These are phyloP conservation scores for Aspergillus sp. DNA, from an alignment of 2,329 filamentous ascomycete species.

Conservation along the genomic window DNA sequence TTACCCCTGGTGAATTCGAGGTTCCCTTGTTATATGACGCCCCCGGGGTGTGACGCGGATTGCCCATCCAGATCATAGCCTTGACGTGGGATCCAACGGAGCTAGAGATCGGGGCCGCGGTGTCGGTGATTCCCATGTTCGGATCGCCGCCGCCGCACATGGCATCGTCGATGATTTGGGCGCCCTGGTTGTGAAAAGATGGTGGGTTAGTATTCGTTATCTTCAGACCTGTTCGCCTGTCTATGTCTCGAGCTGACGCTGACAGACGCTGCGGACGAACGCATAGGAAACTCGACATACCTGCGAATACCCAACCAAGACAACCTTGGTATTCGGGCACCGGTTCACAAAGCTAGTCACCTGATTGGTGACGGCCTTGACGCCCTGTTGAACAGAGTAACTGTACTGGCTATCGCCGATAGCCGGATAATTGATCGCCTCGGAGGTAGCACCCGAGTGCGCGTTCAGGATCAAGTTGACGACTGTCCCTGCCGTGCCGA, in stretches of 20 bases:
- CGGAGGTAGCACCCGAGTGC: conserved; percentile 53
- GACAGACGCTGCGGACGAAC: background rate
- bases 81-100: conserved; percentile 57
- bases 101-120: conserved; percentile 45
- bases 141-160: conserved; percentile 58
- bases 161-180: conserved; percentile 63
- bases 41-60: conserved; percentile 58
- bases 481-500: conserved; percentile 51
- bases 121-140: conserved; percentile 48
- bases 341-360: conserved; percentile 59
- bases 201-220: background rate
- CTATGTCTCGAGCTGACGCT: background rate
- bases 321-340: conserved; percentile 59
- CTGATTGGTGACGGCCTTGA: conserved; percentile 57
- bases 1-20: conserved; percentile 59
- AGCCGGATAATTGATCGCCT: conserved; percentile 60
- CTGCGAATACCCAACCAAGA: conserved; percentile 64
- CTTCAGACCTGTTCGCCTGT: background rate
- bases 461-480: conserved; percentile 52
- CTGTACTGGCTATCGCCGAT: conserved; percentile 65
- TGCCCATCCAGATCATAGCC: conserved; percentile 65
- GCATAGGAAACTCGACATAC: conserved; percentile 31
- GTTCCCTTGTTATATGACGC: conserved; percentile 62
- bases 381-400: conserved; percentile 59
- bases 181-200: conserved; percentile 47